These are phyloP conservation scores for Ulota crispa DNA, from an alignment of 225 moss, liverwort and hornwort species.

Conservation along the genomic window DNA sequence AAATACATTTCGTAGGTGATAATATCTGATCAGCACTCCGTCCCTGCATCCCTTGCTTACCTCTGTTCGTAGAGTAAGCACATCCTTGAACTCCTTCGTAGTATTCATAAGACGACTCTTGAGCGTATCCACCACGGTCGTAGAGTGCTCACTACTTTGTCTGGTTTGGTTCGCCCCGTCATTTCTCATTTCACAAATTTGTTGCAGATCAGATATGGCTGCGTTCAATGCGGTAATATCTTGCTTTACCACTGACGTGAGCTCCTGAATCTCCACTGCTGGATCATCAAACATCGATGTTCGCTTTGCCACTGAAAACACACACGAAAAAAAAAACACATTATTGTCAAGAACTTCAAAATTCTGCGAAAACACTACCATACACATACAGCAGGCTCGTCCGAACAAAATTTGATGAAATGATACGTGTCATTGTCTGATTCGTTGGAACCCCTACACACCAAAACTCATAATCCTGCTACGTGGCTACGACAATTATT, in stretches of 20 bases:
- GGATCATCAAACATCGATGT: slow-evolving; percentile 99
- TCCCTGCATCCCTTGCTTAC: slow-evolving; percentile 35
- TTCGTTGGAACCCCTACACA: background rate
- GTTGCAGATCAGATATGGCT: slow-evolving; percentile 88
- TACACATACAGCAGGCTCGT: background rate
- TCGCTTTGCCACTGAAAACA: slow-evolving; percentile 83
- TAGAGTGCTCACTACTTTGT: slow-evolving; percentile 96
- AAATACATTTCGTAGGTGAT: no score
- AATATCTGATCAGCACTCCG: no score
- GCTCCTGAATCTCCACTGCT: slow-evolving; percentile 96
- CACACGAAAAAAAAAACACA: slow-evolving; percentile 20
- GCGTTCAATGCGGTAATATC: slow-evolving; percentile 97
- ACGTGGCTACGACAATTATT: background rate
- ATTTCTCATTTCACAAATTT: slow-evolving; percentile 80
- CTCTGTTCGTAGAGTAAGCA: slow-evolving; percentile 91
- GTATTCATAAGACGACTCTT: slow-evolving; percentile 98
- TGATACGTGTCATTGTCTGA: background rate
- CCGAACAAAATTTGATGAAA: background rate
- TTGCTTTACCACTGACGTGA: slow-evolving; percentile 94
- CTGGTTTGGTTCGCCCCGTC: slow-evolving; percentile 72
- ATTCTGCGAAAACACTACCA: background rate
- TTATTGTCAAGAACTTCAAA: slow-evolving; percentile 12
- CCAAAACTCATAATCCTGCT: background rate
- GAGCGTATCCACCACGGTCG: slow-evolving; percentile 89
- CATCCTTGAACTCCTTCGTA: slow-evolving; percentile 99